Evolutionary conservation across 805 yeast genomes (phyloP), one percentile per base, ranked within the genome.

Genomic region (Ogataea ramenticola): DNA sequence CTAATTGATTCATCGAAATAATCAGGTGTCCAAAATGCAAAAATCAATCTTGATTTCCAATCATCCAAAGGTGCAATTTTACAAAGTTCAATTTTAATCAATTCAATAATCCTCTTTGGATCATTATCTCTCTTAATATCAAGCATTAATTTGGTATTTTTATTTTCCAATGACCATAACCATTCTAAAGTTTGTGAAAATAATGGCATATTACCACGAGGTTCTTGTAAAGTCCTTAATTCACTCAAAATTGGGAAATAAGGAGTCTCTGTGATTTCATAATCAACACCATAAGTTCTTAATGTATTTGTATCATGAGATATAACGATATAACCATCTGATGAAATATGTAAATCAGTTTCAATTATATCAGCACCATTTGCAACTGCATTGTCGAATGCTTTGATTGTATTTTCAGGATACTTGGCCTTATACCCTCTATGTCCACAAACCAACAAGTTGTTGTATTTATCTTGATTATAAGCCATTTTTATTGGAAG

Each of bases 101-200:
- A 35, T 2, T 50, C 52, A 32, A 51, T 53, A 15, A 67, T 47
- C n/a, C 38, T 12, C 11, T 45, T 43, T 1, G 67, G 65, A 26
- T 62, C 56, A 45, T 57, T 58, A 42, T 55, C 66, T 1, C 52
- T 37, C 46, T 65, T 65, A 27, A 65, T 56, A 47, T 65, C 70
- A 35, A 65, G 48, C 68, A 65, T 63, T 68, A 53, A 65, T 69
- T 62, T 70, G 65, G 56, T 67, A 54, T 34, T 29, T 14, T 42
- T 70, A 65, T 41, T 61, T 57, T 49, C 60, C 15, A 34, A 34
- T 53, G 40, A 69, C 66, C 52, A 61, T 67, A 57, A 66, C 71
- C 71, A 67, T 8, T 46, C 36, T 8, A 67, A 47, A 0, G 57
- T 48, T n/a, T 61, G 58, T 6, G 44, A 44, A 7, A 68, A 54